phyloP scores from a whole-genome alignment of 2,329 filamentous ascomycete genomes.

The Thermomyces lanuginosus region DNA sequence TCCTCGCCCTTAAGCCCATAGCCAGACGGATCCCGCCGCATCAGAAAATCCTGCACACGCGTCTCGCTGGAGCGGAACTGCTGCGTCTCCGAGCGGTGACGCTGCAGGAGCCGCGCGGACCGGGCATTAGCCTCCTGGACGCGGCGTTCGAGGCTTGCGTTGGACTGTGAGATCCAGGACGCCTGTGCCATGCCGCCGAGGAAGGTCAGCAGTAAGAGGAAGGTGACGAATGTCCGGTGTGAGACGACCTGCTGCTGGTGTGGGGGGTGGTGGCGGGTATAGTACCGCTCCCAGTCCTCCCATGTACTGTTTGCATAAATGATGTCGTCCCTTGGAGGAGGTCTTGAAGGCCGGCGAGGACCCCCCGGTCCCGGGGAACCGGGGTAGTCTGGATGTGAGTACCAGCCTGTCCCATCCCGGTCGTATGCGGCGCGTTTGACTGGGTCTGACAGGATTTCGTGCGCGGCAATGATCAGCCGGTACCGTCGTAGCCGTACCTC shows the following conservation, averaged over 20 bases:
- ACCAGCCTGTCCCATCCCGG: conserved; percentile 65
- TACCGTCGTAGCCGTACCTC: conserved; percentile 69
- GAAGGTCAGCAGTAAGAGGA: conserved; percentile 54
- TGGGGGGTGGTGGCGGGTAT: conserved; percentile 36
- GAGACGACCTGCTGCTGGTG: conserved; percentile 44
- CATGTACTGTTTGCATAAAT: conserved; percentile 71
- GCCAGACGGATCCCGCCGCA: conserved; percentile 47
- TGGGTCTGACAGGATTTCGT: conserved; percentile 73
- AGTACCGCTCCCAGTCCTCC: conserved; percentile 92
- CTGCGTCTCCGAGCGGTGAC: conserved; percentile 36
- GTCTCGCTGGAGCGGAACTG: conserved; percentile 37
- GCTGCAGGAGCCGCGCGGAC: conserved; percentile 41
- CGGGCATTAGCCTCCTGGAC: conserved; percentile 50
- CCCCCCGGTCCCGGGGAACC: conserved; percentile 10
- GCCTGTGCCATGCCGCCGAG: conserved; percentile 58
- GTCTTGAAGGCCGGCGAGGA: too few species aligned
- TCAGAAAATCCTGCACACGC: conserved; percentile 62
- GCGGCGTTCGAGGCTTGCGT: conserved; percentile 47
- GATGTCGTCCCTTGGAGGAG: too few species aligned
- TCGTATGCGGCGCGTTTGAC: conserved; percentile 69
- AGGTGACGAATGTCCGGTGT: conserved; percentile 58
- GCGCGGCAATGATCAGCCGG: conserved; percentile 70
- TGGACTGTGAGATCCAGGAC: conserved; percentile 48
- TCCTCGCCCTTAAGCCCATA: conserved; percentile 30
- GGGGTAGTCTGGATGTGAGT: conserved; percentile 25